Conservation (phyloP, 208 protist species). For the Wallacemonas sp. region DNA sequence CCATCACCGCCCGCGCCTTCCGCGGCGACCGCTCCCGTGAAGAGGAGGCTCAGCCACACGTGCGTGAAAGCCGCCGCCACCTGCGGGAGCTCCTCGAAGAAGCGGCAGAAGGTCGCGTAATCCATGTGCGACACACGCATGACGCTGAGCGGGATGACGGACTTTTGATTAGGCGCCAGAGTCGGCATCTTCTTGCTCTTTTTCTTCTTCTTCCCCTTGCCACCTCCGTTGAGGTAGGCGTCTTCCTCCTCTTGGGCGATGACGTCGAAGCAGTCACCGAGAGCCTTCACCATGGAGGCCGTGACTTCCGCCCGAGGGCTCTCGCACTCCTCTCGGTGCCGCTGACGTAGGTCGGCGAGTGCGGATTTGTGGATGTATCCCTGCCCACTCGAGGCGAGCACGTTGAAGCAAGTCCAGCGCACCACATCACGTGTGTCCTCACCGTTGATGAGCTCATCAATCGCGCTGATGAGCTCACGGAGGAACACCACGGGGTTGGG, state of each 20-base stretch:
- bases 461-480: slow-evolving; percentile 53
- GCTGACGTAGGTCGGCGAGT: slow-evolving; percentile 30
- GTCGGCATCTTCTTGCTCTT: slow-evolving; percentile 23
- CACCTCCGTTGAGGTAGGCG: slow-evolving; percentile 43
- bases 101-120: slow-evolving; percentile 45
- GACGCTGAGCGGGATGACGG: slow-evolving; percentile 60
- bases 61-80: slow-evolving; percentile 64
- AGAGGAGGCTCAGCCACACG: slow-evolving; percentile 66
- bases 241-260: slow-evolving; percentile 65
- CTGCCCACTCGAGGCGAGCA: slow-evolving; percentile 44
- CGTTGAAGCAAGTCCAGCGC: slow-evolving; percentile 64
- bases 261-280: slow-evolving; percentile 54
- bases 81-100: slow-evolving; percentile 71
- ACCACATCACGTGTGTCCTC: slow-evolving; percentile 41
- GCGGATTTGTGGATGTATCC: slow-evolving; percentile 78
- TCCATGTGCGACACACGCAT: slow-evolving; percentile 74
- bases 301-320: slow-evolving; percentile 21
- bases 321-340: slow-evolving; percentile 32
- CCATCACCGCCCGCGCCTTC: background rate
- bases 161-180: slow-evolving; percentile 53
- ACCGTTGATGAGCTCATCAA: slow-evolving; percentile 68
- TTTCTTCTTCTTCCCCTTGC: slow-evolving; percentile 40
- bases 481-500: slow-evolving; percentile 18
- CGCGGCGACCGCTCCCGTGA: slow-evolving; percentile 16
- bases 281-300: slow-evolving; percentile 61